Evolutionary conservation across 805 yeast species (phyloP), one percentile per base, ranked within the genome.

Genomic region (Kuraishia hungarica): DNA sequence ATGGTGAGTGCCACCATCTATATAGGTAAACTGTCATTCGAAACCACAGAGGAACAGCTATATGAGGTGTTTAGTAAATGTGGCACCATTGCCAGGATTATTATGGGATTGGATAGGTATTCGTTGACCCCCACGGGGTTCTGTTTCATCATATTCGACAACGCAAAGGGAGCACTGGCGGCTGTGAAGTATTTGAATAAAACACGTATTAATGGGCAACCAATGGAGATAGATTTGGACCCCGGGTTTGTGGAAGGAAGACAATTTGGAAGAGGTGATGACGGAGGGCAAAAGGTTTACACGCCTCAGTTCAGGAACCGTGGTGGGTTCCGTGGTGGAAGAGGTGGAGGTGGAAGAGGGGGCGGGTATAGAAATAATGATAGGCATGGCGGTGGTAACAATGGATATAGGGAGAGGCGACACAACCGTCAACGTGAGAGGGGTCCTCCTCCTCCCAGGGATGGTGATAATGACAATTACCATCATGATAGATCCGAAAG

Each of bases 191-290:
- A 83, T 64, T 72, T 94, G 52, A 84, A 89, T 61, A 86, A 83
- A 54, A 90, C 97, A 0, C 85, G 84, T 63, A 79, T 94, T 53
- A 97, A 93, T 64, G 96, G 92, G 53, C 83, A 89, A 58, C 74
- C 78, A 46, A 79, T 94, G 64, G 86, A 87, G 46, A 89, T 93
- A 52, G 99, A 94, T 71, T 75, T 96, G 62, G 99, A 94, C 66
- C 97, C 97, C 0, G 99, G 99, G 0, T 94, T 93, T 67, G 83
- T 80, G 59, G 97, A 93, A 62, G 99, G 99, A 1, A 78, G 99
- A 60, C 98, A 94, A 67, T 94, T 84, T 66, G 99, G 99, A 21
- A 79, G 99, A 64, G 98, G 98, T 51, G 78, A 80, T 17, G 84
- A 82, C 58, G 99, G 99, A 56, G 98, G 97, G 1, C 99, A 94